Conservation (phyloP, 345 rosid species). For the Eucalyptus victrix region DNA sequence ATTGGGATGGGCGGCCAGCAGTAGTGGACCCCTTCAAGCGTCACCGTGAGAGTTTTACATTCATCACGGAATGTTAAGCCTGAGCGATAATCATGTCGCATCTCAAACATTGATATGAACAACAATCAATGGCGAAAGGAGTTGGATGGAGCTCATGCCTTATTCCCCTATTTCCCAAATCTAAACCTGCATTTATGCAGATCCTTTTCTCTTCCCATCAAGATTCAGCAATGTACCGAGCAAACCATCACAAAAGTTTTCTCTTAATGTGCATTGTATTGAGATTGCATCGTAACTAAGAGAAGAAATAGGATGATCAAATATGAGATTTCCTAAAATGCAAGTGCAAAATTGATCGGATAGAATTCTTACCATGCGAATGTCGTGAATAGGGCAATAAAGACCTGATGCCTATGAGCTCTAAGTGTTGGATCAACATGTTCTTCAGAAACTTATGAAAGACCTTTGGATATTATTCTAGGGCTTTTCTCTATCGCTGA, state of each 20-base stretch:
- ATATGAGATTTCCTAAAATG: background rate
- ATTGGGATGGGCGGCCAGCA: background rate
- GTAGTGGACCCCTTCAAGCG: background rate
- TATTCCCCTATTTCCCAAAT: background rate
- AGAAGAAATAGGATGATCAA: background rate
- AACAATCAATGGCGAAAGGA: background rate
- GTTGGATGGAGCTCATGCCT: background rate
- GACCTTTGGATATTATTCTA: background rate
- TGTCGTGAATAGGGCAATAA: background rate
- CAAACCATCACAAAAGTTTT: background rate
- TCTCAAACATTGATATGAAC: background rate
- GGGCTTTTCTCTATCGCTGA: background rate
- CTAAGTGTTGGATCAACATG: background rate
- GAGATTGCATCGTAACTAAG: background rate
- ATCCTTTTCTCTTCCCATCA: background rate
- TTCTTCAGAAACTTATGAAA: background rate
- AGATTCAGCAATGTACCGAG: background rate
- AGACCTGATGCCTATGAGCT: background rate
- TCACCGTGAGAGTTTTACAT: background rate
- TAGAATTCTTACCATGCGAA: too few relatives aligned
- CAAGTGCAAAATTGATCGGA: background rate
- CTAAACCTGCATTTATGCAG: background rate
- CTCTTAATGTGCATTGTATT: background rate
- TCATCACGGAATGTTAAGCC: background rate
- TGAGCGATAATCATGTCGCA: background rate